Percentiles rank a stretch among this genome's conserved stretches.
Evolutionary conservation across 1,284 basidiomycete genomes (phyloP).

Genomic region (Coriolopsis trogii): DNA sequence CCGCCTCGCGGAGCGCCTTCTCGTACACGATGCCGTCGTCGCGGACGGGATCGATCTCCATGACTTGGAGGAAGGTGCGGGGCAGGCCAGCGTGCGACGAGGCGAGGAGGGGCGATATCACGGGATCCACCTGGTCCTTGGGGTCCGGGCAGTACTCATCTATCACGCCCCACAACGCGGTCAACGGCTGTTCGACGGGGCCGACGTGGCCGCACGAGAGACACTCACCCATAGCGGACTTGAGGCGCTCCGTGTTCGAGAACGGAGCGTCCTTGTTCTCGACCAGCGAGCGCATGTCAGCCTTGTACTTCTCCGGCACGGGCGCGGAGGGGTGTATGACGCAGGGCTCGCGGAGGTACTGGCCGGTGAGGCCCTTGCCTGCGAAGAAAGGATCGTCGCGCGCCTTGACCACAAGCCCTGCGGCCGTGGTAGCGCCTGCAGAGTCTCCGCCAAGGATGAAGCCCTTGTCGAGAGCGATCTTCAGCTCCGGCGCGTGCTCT

Average conservation of each 20-base stretch:
- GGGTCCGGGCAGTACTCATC: too few species aligned
- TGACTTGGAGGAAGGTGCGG: slow-evolving; percentile 26
- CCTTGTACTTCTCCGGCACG: not conserved
- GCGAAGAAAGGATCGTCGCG: slow-evolving; percentile 26
- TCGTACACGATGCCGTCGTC: slow-evolving; percentile 30
- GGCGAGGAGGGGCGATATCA: slow-evolving; percentile 19
- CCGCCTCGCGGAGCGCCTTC: slow-evolving; percentile 22
- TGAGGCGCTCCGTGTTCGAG: too few species aligned
- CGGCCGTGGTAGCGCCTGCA: slow-evolving; percentile 27
- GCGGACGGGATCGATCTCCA: slow-evolving; percentile 25
- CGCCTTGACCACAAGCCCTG: slow-evolving; percentile 22
- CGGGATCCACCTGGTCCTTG: too few species aligned
- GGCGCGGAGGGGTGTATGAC: not conserved
- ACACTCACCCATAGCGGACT: too few species aligned
- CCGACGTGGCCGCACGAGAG: too few species aligned
- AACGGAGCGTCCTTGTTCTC: not conserved
- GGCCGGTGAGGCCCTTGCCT: slow-evolving; percentile 17
- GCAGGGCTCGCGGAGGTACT: slow-evolving; percentile 4
- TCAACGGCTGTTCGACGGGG: too few species aligned
- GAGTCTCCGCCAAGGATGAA: slow-evolving; percentile 30
- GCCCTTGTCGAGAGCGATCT: slow-evolving; percentile 17
- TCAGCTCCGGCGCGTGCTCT: slow-evolving; percentile 5
- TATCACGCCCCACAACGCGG: too few species aligned
- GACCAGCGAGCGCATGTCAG: not conserved
- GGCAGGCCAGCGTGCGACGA: slow-evolving; percentile 21